These are phyloP conservation scores for Fraxinus nigra DNA, from an alignment of 305 asterid species.

Conservation along the genomic window DNA sequence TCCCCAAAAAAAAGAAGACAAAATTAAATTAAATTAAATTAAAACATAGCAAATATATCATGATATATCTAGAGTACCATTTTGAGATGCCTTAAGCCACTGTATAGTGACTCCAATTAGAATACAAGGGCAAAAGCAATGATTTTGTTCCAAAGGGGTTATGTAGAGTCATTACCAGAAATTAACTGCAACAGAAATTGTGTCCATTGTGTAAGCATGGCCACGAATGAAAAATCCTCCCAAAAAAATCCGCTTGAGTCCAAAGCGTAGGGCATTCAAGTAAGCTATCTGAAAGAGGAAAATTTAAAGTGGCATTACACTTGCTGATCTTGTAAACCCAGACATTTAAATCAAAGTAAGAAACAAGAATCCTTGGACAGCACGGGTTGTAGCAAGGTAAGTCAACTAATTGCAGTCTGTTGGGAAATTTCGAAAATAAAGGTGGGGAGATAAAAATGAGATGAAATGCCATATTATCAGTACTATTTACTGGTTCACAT, in stretches of 20 bases:
- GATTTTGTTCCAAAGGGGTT: not conserved
- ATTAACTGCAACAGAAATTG: constrained; percentile 83
- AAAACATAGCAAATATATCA: not conserved
- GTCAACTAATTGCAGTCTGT: not conserved
- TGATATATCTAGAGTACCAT: not conserved
- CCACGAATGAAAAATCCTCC: constrained; percentile 91
- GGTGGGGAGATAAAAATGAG: not conserved
- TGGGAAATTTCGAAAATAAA: not conserved
- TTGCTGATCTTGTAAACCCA: not conserved
- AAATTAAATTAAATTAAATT: not conserved
- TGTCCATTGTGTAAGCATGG: constrained; percentile 91
- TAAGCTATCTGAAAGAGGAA: constrained; percentile 64
- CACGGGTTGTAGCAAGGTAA: not conserved
- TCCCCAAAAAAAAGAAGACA: not conserved
- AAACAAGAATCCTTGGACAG: not conserved
- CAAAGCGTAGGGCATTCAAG: constrained; percentile 78
- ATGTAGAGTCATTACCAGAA: constrained; percentile 55
- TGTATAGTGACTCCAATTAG: not conserved
- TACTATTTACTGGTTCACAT: not conserved
- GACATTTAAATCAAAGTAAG: not conserved
- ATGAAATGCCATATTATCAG: not conserved
- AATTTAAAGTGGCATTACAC: not conserved
- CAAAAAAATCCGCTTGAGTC: constrained; percentile 75
- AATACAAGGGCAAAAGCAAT: constrained; percentile 6
- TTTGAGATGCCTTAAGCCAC: not conserved